Evolutionary conservation across 306 rosid genomes (phyloP), one percentile per base, ranked within the genome.

Genomic region (Rosa rugosa): DNA sequence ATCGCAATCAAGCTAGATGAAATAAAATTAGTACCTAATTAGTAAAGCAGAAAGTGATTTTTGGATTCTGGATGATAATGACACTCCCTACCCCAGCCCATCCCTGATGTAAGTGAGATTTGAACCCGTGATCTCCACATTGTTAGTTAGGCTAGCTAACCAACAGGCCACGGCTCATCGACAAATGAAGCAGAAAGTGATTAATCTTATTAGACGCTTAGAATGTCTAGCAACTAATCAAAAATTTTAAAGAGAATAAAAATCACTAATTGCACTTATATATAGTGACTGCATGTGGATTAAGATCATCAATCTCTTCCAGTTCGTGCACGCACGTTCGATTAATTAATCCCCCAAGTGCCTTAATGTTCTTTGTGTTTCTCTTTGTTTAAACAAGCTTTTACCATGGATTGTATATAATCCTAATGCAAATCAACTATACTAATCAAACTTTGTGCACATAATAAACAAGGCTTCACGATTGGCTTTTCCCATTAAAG

Each of bases 301-400:
- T 14, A 59, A 13, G 41, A 6, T 56, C 14, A 53, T 36, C 22
- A 34, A 8, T n/a, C 20, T 22, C 42, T 38, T 42, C 1, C 3
- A 25, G 23, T 74, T 60, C 78, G 69, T 59, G 20, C 64, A 44
- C 42, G 49, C 69, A 74, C 69, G 11, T 10, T 42, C 3, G 68
- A 63, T 11, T 63, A 31, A 63, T 31, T 27, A 57, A 12, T 8
- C 36, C 22, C 23, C 67, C 40, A 40, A 6, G 42, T 63, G 5
- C 42, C 69, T 25, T 16, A 11, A 10, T 59, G 44, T 42, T 25
- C 78, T 44, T 75, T 44, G 22, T 11, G 17, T 40, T 31, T 71
- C 60, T 53, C 42, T 72, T 60, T 73, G 36, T 60, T 42, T 36
- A 51, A 72, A 14, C 12, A 25, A 9, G 63, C 38, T 10, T 60